Evolutionary conservation across 805 yeast genomes (phyloP), one percentile per base, ranked within the genome.

Genomic region (Candida endomychidarum): DNA sequence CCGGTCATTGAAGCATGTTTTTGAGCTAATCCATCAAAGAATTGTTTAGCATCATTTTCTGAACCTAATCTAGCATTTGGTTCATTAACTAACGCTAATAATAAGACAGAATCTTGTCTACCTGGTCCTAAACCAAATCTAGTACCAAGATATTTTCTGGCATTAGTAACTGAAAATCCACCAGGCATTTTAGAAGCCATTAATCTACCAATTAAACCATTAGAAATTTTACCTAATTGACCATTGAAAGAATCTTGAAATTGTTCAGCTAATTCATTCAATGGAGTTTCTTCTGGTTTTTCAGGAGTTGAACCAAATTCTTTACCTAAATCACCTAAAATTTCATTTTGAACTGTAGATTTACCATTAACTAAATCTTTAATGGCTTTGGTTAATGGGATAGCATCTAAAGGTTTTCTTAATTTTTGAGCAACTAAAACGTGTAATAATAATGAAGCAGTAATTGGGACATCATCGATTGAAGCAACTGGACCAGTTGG

Each of bases 161-260:
- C 95, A 49, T 78, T 73, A 47, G 96, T 83, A 53, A 91, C 83
- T 34, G 95, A 85, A 69, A 91, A 93, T 15, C 99, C 99, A 77
- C 99, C 99, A 40, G 99, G 98, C 98, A 93, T 93, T 74, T 93
- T 93, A 20, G 97, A 84, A 8, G 98, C 82, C 74, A 90, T 85
- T 58, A 93, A 76, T 70, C 97, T 83, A 48, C 96, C 86, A 48
- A 91, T 74, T 56, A 93, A 77, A 20, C 96, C 84, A 26, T 89
- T 70, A 2, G 98, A 84, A 58, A 90, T 96, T 66, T 93, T 93
- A 63, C 99, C 99, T 51, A 93, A 78, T 50, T 80, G 76, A 52
- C 98, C 98, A 50, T 70, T 61, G 74, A 88, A 93, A 19, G 90
- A 72, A 50, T 88, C 96, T 72, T 91, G 96, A 79, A 93, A 87